These are phyloP conservation scores for Metschnikowia lochheadii DNA, from an alignment of 805 yeast species.

Conservation along the genomic window DNA sequence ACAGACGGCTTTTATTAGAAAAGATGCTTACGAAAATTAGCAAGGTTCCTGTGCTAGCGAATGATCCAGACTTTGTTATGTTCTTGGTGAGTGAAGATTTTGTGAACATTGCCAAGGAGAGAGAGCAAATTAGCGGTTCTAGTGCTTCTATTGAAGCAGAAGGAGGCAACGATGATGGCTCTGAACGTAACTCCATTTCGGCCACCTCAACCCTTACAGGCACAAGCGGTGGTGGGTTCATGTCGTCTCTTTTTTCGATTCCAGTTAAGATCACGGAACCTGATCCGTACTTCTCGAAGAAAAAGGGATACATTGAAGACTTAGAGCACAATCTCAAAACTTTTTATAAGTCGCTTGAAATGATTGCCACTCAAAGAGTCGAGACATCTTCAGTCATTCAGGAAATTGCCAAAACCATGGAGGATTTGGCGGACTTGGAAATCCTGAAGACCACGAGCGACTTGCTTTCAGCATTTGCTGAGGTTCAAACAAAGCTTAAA, in stretches of 20 bases:
- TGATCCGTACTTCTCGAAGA: constrained; percentile 71
- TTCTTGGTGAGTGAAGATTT: constrained; percentile 77
- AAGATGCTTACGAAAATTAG: constrained; percentile 78
- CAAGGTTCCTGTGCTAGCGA: constrained; percentile 49
- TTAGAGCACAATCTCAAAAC: constrained; percentile 70
- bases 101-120: constrained; percentile 59
- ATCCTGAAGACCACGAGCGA: constrained; percentile 61
- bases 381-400: constrained; percentile 67
- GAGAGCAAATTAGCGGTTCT: constrained; percentile 58
- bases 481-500: constrained; percentile 64
- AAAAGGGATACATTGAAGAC: constrained; percentile 62
- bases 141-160: constrained; percentile 41
- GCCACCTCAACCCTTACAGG: constrained; percentile 19
- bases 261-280: constrained; percentile 68
- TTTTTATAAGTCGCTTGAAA: constrained; percentile 66
- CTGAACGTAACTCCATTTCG: constrained; percentile 15
- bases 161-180: constrained; percentile 35
- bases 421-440: constrained; percentile 68
- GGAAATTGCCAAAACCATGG: constrained; percentile 55
- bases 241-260: constrained; percentile 69
- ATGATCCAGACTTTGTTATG: constrained; percentile 71
- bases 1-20: constrained; percentile 78
- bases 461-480: constrained; percentile 67
- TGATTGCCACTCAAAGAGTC: constrained; percentile 68
- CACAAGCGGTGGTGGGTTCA: constrained; percentile 48